Evolutionary conservation across 2,329 filamentous ascomycete genomes (phyloP), one percentile per base, ranked within the genome.

Genomic region (Furcasterigmium furcatum): DNA sequence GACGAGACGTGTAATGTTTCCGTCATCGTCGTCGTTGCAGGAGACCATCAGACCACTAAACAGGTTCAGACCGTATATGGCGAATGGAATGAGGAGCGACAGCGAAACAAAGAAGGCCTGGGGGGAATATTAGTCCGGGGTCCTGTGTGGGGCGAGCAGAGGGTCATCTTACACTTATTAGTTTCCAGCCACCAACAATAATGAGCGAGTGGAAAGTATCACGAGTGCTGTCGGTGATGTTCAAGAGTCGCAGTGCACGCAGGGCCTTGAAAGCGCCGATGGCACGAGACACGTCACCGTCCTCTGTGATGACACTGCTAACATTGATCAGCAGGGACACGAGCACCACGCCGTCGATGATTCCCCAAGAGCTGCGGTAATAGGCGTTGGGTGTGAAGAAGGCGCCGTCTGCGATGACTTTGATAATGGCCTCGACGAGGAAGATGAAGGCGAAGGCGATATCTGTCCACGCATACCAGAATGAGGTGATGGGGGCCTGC

Each of bases 381-480:
- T 96, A 99, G 3, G 95, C 95, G 66, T 99, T 96, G 0, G 94
- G 94, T 0, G 94, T 96, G 82, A 89, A 97, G 63, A 96, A 87
- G 57, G 96, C 87, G 8, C 94, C 94, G 68, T 99, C 94, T 0
- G 94, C 94, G 56, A 99, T 83, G 45, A 95, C 84, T 64, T 99
- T 99, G 69, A 99, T 91, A 6, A 84, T 59, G 1, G 91, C 90
- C 65, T 99, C 94, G 7, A 88, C 61, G 0, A 87, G 87, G 68
- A 99, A 99, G 13, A 99, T 67, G 2, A 87, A 66, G 2, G 92
- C 91, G 62, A 99, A 99, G 7, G 88, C 85, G 65, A 95, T 76
- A 63, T 99, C 94, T 12, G 88, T 88, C 80, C 89, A 97, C 6
- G 95, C 87, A 61, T 96, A 97, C 94, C 95, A 99, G 59, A 92